Evolutionary conservation across 1,139 yeast species (phyloP), one percentile per base, ranked within the genome.

Genomic region (Kluyveromyces sp.): DNA sequence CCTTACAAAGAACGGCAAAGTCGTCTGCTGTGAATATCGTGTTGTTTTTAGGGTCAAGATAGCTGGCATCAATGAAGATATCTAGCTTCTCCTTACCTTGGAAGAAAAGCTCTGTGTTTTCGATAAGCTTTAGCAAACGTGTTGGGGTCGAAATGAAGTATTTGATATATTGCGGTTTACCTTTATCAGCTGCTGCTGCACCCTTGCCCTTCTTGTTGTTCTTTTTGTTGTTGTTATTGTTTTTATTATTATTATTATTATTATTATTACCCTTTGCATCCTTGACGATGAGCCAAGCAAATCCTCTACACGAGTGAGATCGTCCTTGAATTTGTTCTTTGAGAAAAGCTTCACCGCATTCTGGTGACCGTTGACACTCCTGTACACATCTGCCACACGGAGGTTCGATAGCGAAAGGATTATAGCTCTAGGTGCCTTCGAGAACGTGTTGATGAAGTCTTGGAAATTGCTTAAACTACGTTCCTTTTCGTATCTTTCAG

Each of bases 251-350:
- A 8, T 44, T 43, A 25, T 45, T 49, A 31, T n/a, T n/a, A n/a
- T n/a, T 15, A 15, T 15, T 15, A 15, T 15, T 15, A 15, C 21
- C 21, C 21, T 15, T 15, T 1, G 21, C 21, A 15, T 15, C 21
- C 21, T 15, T 15, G 21, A 15, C 21, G 21, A 15, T 15, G 32
- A 25, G 6, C 46, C 54, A 28, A 60, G 45, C 3, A 57, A 46
- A 25, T 48, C 50, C 29, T 61, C 61, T 7, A 64, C 56, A 15
- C 74, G 60, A 42, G 69, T 69, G 46, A 81, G 59, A 59, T 81
- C 88, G 34, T 77, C 80, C 34, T 72, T 71, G 42, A 81, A 59
- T 55, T 80, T 80, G 58, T 79, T 81, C 61, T 81, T 81, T 50
- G 78, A 77, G 58, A 81, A 81, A 43, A 81, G 56, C 58, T 81